These are phyloP conservation scores for Trypanosoma lewisi DNA, from an alignment of 208 protist genomes.

Conservation along the genomic window DNA sequence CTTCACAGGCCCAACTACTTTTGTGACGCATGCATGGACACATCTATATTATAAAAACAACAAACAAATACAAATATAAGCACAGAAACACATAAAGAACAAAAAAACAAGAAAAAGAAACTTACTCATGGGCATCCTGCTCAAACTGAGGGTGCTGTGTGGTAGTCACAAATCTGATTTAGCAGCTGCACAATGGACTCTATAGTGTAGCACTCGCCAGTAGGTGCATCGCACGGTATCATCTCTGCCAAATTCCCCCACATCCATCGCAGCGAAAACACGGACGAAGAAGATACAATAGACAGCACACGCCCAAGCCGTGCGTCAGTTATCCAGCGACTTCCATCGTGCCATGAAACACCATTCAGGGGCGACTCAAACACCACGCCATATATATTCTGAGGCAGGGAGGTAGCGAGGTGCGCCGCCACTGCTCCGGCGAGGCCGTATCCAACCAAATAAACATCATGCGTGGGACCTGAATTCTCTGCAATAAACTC, in stretches of 20 bases:
- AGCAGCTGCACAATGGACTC: conserved; percentile 33
- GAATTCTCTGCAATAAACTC: not conserved
- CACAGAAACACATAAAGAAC: not conserved
- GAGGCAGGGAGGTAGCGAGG: not conserved
- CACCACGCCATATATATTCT: conserved; percentile 3
- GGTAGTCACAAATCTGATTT: not conserved
- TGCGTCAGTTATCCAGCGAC: conserved; percentile 1
- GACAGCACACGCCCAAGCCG: conserved; percentile 29
- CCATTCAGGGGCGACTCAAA: conserved; percentile 12
- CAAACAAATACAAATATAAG: not conserved
- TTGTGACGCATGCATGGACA: no score
- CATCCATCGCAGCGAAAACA: conserved; percentile 39
- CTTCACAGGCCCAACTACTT: no score
- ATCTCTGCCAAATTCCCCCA: conserved; percentile 31
- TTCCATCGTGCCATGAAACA: conserved; percentile 16
- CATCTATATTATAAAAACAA: no score
- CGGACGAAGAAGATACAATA: conserved; percentile 28
- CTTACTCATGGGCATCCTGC: no score
- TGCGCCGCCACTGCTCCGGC: conserved; percentile 5
- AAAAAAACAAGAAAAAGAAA: conserved; percentile 5
- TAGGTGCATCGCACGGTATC: conserved; percentile 37
- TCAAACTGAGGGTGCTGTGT: not conserved
- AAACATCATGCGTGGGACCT: conserved; percentile 11
- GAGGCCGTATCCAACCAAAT: conserved; percentile 25
- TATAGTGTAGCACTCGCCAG: conserved; percentile 32